These are phyloP conservation scores for Trichoderma aggressivum DNA, from an alignment of 2,329 filamentous ascomycete species.

Conservation along the genomic window DNA sequence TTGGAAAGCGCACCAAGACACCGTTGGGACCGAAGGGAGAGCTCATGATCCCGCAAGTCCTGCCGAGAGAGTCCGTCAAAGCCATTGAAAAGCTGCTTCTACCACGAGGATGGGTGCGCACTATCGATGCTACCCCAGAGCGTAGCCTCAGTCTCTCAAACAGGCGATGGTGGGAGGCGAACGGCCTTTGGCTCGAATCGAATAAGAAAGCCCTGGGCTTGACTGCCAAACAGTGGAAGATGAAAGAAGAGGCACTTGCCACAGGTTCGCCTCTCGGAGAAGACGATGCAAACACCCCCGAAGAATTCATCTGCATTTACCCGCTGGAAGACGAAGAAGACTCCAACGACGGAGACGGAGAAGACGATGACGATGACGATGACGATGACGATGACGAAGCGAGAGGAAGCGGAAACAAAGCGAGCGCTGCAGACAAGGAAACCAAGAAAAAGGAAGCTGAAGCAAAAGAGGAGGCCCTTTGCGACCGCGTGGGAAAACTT, in stretches of 20 bases:
- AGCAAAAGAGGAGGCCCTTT: neutral
- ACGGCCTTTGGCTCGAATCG: conserved; percentile 22
- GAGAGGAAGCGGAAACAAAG: neutral
- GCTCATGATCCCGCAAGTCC: conserved; percentile 19
- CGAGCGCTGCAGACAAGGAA: neutral
- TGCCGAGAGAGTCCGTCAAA: conserved; percentile 20
- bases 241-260: conserved; percentile 22
- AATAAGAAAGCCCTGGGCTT: conserved; percentile 23
- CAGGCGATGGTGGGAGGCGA: conserved; percentile 24
- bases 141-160: conserved; percentile 21
- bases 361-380: neutral
- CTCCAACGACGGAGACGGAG: neutral
- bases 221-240: conserved; percentile 22
- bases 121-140: conserved; percentile 22
- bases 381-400: neutral
- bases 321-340: neutral
- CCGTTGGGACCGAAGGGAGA: conserved; percentile 21
- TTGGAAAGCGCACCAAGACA: neutral
- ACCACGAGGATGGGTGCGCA: conserved; percentile 17
- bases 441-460: neutral
- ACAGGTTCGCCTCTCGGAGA: conserved; percentile 15
- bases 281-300: conserved; percentile 19
- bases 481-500: conserved; percentile 8
- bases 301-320: conserved; percentile 24
- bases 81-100: conserved; percentile 19